phyloP scores from a whole-genome alignment of 208 protist species.

The Naegleria fowleri region DNA sequence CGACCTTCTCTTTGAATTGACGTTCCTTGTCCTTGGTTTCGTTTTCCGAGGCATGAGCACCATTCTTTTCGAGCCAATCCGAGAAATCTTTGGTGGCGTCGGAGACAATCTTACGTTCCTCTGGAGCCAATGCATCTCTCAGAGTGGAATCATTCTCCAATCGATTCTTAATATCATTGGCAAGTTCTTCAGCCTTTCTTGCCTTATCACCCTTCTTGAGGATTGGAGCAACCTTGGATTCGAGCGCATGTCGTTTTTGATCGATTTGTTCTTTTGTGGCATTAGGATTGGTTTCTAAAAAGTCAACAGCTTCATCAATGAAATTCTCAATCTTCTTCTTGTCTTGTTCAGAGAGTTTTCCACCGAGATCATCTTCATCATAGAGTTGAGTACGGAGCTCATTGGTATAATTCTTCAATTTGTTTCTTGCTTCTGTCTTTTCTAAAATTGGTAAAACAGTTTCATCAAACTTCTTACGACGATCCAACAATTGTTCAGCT shows the following conservation, averaged over 20 bases:
- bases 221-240: neutral
- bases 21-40: neutral
- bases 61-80: constrained; percentile 51
- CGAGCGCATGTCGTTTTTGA: neutral
- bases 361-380: neutral
- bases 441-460: constrained; percentile 64
- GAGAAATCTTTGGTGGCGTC: constrained; percentile 36
- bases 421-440: neutral
- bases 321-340: neutral
- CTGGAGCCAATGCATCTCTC: neutral
- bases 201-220: neutral
- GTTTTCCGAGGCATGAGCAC: neutral
- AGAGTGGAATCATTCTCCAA: neutral
- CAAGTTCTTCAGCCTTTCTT: neutral
- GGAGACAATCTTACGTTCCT: neutral
- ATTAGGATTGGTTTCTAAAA: neutral
- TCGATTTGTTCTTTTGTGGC: neutral
- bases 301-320: neutral
- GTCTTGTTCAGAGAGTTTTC: neutral
- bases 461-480: constrained; percentile 78
- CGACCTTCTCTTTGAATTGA: neutral
- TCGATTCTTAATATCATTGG: neutral
- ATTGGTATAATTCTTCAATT: neutral
- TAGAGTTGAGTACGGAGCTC: neutral
- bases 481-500: constrained; percentile 81